A percentile compares a stretch with the other conserved stretches of the same genome.
phyloP scores from a whole-genome alignment of 1,284 basidiomycete genomes.

The Testicularia cyperi region DNA sequence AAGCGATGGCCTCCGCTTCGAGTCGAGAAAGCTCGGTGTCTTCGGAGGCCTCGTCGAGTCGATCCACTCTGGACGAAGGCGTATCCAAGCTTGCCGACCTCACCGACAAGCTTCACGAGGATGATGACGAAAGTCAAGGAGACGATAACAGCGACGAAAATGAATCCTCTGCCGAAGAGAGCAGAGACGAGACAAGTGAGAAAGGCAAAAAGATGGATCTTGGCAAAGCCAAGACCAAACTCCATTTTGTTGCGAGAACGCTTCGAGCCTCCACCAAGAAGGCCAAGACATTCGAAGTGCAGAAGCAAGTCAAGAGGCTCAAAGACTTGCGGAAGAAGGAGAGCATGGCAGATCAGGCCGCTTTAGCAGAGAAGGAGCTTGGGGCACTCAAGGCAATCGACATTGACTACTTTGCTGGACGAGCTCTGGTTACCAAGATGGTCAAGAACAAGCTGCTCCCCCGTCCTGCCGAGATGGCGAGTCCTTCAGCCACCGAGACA shows the following conservation, averaged over 20 bases:
- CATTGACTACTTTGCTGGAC: conserved; percentile 19
- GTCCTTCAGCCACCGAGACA: too few species aligned
- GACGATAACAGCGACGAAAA: neutral
- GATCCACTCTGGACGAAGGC: neutral
- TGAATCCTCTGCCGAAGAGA: neutral
- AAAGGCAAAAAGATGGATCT: too few species aligned
- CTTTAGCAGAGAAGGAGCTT: conserved; percentile 67
- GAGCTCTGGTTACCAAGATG: conserved; percentile 44
- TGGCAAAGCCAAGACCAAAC: conserved; percentile 20
- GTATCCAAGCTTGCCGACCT: neutral
- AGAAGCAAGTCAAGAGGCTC: conserved; percentile 79
- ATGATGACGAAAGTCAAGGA: conserved; percentile 1
- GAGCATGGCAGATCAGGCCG: conserved; percentile 51
- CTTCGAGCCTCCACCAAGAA: conserved; percentile 75
- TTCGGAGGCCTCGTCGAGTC: conserved; percentile 1
- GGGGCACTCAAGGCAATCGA: conserved; percentile 68
- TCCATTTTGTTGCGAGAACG: conserved; percentile 70
- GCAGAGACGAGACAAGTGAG: too few species aligned
- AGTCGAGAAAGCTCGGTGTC: too few species aligned
- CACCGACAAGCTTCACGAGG: neutral
- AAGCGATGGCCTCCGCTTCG: too few species aligned
- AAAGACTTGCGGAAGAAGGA: conserved; percentile 66
- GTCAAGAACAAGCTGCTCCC: conserved; percentile 45
- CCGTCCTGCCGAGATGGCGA: conserved; percentile 1
- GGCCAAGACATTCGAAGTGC: conserved; percentile 77